Percentiles rank a stretch among this genome's conserved stretches.
These are phyloP conservation scores for Sapria himalayana DNA, from an alignment of 345 rosid species.

Conservation along the genomic window DNA sequence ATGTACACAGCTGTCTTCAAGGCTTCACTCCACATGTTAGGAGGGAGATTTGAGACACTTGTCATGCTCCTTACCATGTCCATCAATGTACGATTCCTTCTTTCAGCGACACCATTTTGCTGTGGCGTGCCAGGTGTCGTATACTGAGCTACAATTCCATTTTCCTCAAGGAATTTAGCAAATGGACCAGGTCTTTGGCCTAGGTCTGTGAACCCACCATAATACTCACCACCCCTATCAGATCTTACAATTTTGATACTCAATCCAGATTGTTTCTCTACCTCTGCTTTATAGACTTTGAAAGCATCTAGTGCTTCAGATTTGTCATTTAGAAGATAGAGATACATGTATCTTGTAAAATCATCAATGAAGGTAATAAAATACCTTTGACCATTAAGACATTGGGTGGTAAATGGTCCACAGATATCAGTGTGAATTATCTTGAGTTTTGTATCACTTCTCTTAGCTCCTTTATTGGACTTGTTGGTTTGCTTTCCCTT, in stretches of 20 bases:
- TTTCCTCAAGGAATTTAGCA: constrained; percentile 7
- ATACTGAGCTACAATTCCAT: constrained; percentile 2
- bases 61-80: constrained; percentile 5
- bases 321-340: not conserved
- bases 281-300: constrained; percentile 1
- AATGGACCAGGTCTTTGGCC: constrained; percentile 2
- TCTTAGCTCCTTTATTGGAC: too few species aligned
- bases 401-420: constrained; percentile 1
- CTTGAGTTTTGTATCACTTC: too few species aligned
- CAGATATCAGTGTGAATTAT: constrained; percentile 2
- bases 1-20: constrained; percentile 3
- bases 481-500: too few species aligned
- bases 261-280: not conserved
- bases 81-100: constrained; percentile 1
- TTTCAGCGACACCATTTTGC: constrained; percentile 6
- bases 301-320: constrained; percentile 1
- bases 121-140: not conserved
- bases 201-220: not conserved
- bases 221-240: constrained; percentile 1
- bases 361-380: constrained; percentile 9
- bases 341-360: constrained; percentile 2
- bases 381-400: too few species aligned
- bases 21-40: constrained; percentile 5
- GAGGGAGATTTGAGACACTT: not conserved
- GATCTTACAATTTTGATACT: not conserved